Conservation (phyloP, 129 eudicot genomes). For the Ambrosia trifida region DNA sequence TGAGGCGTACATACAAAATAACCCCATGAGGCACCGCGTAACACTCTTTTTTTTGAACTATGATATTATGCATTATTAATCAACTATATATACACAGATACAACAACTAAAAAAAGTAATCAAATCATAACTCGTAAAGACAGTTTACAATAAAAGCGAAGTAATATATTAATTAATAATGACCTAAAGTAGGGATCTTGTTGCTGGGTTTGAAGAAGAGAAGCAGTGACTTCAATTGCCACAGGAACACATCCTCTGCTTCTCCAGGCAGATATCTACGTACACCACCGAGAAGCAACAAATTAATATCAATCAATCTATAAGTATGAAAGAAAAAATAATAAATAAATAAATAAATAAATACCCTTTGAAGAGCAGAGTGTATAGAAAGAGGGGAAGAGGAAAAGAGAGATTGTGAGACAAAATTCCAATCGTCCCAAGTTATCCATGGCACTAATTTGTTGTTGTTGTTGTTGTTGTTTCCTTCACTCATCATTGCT, state of each 20-base stretch:
- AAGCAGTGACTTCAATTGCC: constrained; percentile 72
- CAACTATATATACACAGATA: too few relatives aligned
- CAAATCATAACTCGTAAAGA: too few relatives aligned
- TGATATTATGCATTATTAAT: too few relatives aligned
- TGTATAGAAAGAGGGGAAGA: constrained; percentile 45
- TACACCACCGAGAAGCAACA: too few relatives aligned
- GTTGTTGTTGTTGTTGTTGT: too few relatives aligned
- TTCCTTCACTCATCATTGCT: constrained; percentile 33
- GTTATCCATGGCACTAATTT: constrained; percentile 85
- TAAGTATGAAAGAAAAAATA: background rate
- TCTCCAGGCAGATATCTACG: constrained; percentile 84
- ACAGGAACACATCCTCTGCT: constrained; percentile 84
- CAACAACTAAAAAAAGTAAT: too few relatives aligned
- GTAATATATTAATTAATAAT: background rate
- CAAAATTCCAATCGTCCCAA: constrained; percentile 90
- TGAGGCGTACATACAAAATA: too few relatives aligned
- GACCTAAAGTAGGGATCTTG: constrained; percentile 68
- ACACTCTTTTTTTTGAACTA: too few relatives aligned
- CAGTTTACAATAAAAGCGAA: too few relatives aligned
- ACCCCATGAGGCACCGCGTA: too few relatives aligned
- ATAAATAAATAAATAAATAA: background rate
- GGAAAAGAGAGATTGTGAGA: constrained; percentile 71
- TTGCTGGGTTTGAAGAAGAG: constrained; percentile 80
- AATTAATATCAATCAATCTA: background rate
- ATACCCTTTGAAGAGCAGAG: constrained; percentile 69